These are phyloP conservation scores for Ceratocystis destructans DNA, from an alignment of 2,329 filamentous ascomycete genomes.

Conservation along the genomic window DNA sequence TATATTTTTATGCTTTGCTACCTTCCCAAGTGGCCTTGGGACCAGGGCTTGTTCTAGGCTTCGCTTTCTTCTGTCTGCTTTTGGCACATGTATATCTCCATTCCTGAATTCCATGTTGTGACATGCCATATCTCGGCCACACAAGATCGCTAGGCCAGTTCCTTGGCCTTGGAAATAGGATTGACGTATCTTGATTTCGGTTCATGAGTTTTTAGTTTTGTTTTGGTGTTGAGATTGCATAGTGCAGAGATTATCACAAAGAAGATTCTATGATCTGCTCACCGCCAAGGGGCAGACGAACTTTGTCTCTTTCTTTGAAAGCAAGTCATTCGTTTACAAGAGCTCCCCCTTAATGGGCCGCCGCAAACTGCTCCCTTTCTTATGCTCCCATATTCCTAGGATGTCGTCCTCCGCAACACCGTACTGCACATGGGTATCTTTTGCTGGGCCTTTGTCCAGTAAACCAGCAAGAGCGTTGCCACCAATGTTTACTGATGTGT, in stretches of 20 bases:
- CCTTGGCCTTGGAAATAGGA: neutral
- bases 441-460: neutral
- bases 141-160: neutral
- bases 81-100: neutral
- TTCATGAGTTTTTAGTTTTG: neutral
- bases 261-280: neutral
- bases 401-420: neutral
- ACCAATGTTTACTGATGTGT: neutral
- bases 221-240: neutral
- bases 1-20: neutral
- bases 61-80: neutral
- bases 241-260: neutral
- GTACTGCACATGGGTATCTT: neutral
- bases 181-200: constrained; percentile 1
- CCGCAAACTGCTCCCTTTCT: neutral
- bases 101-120: neutral
- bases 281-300: neutral
- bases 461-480: neutral
- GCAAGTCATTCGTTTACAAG: neutral
- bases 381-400: neutral
- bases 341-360: neutral
- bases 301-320: neutral
- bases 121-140: neutral
- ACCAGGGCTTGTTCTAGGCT: neutral
- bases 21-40: neutral